Evolutionary conservation across 2,329 filamentous ascomycete species (phyloP), one percentile per base, ranked within the genome.

Genomic region (Colletotrichum sidae): DNA sequence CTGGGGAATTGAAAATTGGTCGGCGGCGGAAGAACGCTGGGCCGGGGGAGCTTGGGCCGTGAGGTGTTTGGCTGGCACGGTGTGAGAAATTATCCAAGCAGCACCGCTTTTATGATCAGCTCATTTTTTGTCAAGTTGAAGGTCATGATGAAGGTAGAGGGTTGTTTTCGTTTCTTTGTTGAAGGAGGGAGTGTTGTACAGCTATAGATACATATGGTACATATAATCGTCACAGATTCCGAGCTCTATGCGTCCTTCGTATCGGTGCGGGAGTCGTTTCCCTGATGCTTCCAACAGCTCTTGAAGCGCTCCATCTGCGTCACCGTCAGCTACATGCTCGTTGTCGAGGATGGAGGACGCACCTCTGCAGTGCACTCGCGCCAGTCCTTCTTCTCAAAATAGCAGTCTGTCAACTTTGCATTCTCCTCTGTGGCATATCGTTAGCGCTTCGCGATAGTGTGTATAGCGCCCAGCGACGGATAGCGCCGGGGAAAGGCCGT

Each of bases 351-450:
- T 11, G 52, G 11, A 33, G 54, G 45, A 81, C 91, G 82, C 77
- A 97, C 95, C 88, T 98, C 95, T 70, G 89, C 84, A 75, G 92
- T 92, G 79, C 96, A 99, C 63, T 86, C 84, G 71, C 96, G 86
- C 95, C 96, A 99, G 76, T 99, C 96, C 77, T 94, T 97, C 85
- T 94, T 97, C 60, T 95, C 93, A 75, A 88, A 97, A 78, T 96
- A 97, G 79, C 96, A 99, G 77, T 98, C 93, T 41, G 94, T 97
- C 89, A 99, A 87, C 74, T 89, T 94, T 58, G 87, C 82, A 74
- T 98, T 97, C 75, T 98, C 95, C 25, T 88, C 95, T 97, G 50
- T 60, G 44, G 35, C 12, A 5, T 35, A 7, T 9, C 10, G 52
- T 61, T 49, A 68, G 51, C 49, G 45, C 17, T 13, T 8, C n/a